These are phyloP conservation scores for Dorcoceras hygrometricum DNA, from an alignment of 257 asterid species.

Conservation along the genomic window DNA sequence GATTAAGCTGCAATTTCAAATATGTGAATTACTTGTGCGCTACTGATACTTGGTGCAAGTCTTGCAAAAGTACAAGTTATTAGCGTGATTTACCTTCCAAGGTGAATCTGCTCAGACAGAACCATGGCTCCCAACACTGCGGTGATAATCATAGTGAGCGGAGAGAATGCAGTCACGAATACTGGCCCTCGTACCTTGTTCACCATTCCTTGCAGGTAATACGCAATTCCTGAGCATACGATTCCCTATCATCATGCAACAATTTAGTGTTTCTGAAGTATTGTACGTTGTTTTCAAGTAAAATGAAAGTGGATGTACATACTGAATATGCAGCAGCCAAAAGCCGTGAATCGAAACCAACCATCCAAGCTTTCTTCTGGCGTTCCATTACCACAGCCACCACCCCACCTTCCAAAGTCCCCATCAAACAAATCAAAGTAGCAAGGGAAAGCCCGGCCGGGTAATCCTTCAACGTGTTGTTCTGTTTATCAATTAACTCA, in stretches of 20 bases:
- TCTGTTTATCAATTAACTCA: neutral
- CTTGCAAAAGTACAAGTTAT: neutral
- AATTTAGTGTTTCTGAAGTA: neutral
- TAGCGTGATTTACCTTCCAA: slow-evolving; percentile 63
- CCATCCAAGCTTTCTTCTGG: neutral
- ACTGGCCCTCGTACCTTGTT: slow-evolving; percentile 72
- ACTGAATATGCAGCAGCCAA: neutral
- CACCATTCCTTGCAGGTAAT: slow-evolving; percentile 69
- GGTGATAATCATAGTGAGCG: slow-evolving; percentile 72
- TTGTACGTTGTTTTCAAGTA: too few species aligned
- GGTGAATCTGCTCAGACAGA: slow-evolving; percentile 66
- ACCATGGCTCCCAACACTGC: slow-evolving; percentile 65
- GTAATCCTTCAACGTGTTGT: neutral
- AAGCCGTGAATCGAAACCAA: neutral
- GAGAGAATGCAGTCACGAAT: slow-evolving; percentile 79
- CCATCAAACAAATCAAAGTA: neutral
- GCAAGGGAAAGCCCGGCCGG: neutral
- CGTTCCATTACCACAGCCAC: neutral
- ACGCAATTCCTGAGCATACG: slow-evolving; percentile 87
- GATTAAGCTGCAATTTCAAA: slow-evolving; percentile 41
- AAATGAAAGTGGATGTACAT: neutral
- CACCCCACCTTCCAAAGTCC: neutral
- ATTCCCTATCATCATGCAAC: slow-evolving; percentile 45
- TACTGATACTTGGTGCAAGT: neutral
- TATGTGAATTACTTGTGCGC: neutral